Percentiles rank a stretch among this genome's conserved stretches.
These are phyloP conservation scores for Lupinus albus DNA, from an alignment of 306 rosid species.

Conservation along the genomic window DNA sequence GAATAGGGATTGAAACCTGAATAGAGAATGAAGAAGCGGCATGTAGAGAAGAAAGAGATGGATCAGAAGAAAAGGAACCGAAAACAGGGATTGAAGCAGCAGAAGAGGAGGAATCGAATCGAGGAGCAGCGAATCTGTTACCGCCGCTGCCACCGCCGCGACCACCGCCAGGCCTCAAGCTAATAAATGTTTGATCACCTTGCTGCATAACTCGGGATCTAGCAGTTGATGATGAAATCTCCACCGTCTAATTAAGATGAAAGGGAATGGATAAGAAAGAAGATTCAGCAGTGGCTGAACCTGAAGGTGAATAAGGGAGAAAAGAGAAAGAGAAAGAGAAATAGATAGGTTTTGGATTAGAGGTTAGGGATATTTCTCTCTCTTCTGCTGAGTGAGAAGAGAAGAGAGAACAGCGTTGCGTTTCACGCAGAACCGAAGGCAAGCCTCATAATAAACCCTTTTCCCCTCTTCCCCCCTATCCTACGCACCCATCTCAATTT, in stretches of 20 bases:
- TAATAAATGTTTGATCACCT: slow-evolving; percentile 79
- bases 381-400: slow-evolving; percentile 66
- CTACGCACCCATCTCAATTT: too few species aligned
- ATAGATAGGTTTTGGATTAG: background rate
- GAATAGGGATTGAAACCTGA: slow-evolving; percentile 51
- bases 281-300: slow-evolving; percentile 58
- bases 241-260: slow-evolving; percentile 40
- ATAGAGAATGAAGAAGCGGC: slow-evolving; percentile 57
- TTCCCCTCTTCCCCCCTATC: too few species aligned
- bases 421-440: background rate
- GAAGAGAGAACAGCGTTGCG: slow-evolving; percentile 50
- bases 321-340: background rate
- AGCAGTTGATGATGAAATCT: slow-evolving; percentile 41
- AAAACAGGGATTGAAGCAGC: slow-evolving; percentile 60
- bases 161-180: slow-evolving; percentile 99
- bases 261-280: background rate
- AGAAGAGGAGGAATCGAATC: slow-evolving; percentile 64
- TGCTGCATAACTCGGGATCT: slow-evolving; percentile 97
- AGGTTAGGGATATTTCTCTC: slow-evolving; percentile 57
- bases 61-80: slow-evolving; percentile 77
- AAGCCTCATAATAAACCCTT: too few species aligned
- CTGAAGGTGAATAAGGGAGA: slow-evolving; percentile 60
- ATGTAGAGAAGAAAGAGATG: slow-evolving; percentile 60
- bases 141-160: slow-evolving; percentile 63
- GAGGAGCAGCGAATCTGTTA: slow-evolving; percentile 70